phyloP scores from a whole-genome alignment of 176 grass and related monocot genomes.

The Phoenix roebelenii region DNA sequence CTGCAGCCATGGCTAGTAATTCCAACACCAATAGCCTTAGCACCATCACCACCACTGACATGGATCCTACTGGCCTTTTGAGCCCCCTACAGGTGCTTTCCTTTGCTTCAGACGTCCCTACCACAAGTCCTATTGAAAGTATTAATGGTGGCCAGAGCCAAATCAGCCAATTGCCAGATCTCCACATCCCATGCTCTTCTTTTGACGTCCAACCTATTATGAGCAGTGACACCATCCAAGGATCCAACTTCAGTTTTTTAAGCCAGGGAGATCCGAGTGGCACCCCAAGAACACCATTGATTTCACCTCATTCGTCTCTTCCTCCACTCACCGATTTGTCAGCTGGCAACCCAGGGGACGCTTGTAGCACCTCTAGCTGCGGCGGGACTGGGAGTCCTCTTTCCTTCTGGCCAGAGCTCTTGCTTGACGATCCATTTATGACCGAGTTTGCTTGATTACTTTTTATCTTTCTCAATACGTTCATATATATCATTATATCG shows the following conservation, averaged over 20 bases:
- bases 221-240: slow-evolving; percentile 29
- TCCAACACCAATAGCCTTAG: slow-evolving; percentile 13
- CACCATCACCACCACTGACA: slow-evolving; percentile 4
- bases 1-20: slow-evolving; percentile 29
- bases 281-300: slow-evolving; percentile 16
- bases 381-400: slow-evolving; percentile 21
- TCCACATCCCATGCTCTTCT: slow-evolving; percentile 27
- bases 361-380: slow-evolving; percentile 32
- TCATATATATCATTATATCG: not conserved
- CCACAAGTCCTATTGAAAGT: not conserved
- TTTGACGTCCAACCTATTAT: slow-evolving; percentile 14
- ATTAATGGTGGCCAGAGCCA: slow-evolving; percentile 14
- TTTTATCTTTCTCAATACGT: not conserved
- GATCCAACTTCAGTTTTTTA: slow-evolving; percentile 5
- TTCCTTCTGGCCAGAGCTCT: slow-evolving; percentile 53
- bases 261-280: not conserved
- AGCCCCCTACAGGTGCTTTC: slow-evolving; percentile 21
- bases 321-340: slow-evolving; percentile 55
- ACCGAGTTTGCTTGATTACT: slow-evolving; percentile 53
- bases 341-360: slow-evolving; percentile 12
- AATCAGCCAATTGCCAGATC: slow-evolving; percentile 12
- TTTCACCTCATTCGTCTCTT: slow-evolving; percentile 28
- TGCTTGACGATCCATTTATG: slow-evolving; percentile 53
- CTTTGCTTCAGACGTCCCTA: not conserved
- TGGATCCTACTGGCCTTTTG: slow-evolving; percentile 10